Conservation (phyloP, 306 rosid species). For the Quercus bicolor region DNA sequence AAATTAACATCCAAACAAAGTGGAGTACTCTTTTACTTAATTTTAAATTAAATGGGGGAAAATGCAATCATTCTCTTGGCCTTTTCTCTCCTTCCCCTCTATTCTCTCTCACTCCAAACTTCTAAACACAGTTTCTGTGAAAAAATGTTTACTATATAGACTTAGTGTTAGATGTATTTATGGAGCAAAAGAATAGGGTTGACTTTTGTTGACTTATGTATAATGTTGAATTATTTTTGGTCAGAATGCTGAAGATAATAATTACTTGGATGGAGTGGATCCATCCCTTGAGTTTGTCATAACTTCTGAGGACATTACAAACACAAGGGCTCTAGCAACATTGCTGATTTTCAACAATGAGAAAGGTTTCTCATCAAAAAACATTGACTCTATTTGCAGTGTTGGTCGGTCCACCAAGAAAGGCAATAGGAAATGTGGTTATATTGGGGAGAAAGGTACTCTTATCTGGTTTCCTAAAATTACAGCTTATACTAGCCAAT, state of each 20-base stretch:
- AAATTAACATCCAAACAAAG: no score
- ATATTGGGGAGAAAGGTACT: constrained; percentile 85
- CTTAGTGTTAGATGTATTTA: no score
- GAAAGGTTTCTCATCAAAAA: constrained; percentile 52
- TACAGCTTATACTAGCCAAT: no score
- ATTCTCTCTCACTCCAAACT: no score
- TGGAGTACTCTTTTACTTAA: no score
- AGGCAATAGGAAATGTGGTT: constrained; percentile 58
- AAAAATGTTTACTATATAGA: no score
- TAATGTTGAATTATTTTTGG: not conserved
- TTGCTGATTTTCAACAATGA: constrained; percentile 70
- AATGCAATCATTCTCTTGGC: no score
- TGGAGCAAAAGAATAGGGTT: no score
- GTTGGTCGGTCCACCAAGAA: constrained; percentile 80
- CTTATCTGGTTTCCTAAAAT: not conserved
- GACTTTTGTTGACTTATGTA: no score
- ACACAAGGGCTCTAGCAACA: constrained; percentile 60
- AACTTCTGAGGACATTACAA: constrained; percentile 63
- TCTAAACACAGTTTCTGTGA: no score
- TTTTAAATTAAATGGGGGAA: no score
- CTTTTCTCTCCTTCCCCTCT: no score
- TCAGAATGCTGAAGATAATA: constrained; percentile 84
- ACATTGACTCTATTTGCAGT: constrained; percentile 75
- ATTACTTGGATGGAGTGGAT: constrained; percentile 37
- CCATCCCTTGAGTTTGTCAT: constrained; percentile 63